Conservation (phyloP, 2,329 filamentous ascomycete species). For the Coniella lustricola region DNA sequence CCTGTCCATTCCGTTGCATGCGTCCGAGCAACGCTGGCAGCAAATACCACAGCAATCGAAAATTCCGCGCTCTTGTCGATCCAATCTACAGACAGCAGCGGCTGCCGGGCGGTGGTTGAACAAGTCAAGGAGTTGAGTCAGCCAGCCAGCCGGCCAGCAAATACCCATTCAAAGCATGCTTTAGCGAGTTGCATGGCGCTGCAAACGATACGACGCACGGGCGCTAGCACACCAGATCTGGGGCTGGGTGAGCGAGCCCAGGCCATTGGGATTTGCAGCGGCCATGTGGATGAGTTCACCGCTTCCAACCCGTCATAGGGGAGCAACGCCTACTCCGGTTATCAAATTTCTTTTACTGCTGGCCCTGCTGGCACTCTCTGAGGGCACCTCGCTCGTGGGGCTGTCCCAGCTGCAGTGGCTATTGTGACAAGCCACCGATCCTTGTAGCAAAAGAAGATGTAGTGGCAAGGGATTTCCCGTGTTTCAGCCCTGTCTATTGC, state of each 20-base stretch:
- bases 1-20: neutral
- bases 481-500: no score
- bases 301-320: neutral
- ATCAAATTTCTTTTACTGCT: no score
- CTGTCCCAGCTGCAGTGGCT: no score
- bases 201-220: neutral
- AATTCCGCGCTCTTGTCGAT: neutral
- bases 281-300: slow-evolving; percentile 1
- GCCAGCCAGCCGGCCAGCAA: no score
- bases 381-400: no score
- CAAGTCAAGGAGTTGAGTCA: neutral
- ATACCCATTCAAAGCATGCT: no score
- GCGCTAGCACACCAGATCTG: neutral
- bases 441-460: no score
- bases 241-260: neutral
- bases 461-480: no score
- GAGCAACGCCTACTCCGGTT: no score
- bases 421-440: no score
- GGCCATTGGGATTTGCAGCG: slow-evolving; percentile 1
- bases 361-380: no score
- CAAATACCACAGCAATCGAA: neutral
- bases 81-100: slow-evolving; percentile 10
- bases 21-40: neutral
- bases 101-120: slow-evolving; percentile 5
- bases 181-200: neutral